Evolutionary conservation across 2,329 filamentous ascomycete genomes (phyloP).

Genomic region (Alternaria tenuissima): DNA sequence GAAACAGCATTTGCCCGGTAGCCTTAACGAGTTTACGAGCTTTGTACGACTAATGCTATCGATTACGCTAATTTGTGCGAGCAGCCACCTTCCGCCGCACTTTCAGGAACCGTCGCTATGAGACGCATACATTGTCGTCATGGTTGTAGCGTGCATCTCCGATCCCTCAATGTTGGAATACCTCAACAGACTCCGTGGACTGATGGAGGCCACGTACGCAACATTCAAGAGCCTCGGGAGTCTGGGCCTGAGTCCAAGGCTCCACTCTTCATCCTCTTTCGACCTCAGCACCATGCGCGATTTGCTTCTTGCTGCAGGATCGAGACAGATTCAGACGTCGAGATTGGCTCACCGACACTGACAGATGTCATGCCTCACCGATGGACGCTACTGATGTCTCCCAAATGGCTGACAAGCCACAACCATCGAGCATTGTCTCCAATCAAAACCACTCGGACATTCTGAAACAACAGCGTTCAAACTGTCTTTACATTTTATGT

Average conservation of each 20-base stretch:
- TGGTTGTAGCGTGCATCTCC: not conserved
- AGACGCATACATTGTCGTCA: not conserved
- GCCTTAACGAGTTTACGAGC: conserved; percentile 1
- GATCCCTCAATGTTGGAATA: not conserved
- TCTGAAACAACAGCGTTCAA: not conserved
- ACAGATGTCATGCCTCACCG: not conserved
- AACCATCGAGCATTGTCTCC: not conserved
- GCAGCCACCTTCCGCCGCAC: not conserved
- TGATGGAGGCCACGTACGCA: not conserved
- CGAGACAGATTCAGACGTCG: not conserved
- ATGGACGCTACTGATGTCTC: not conserved
- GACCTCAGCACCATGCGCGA: not conserved
- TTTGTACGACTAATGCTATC: conserved; percentile 4
- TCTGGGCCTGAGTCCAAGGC: conserved; percentile 1
- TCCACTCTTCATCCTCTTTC: conserved; percentile 2
- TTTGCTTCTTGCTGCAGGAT: conserved; percentile 3
- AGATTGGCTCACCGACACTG: conserved; percentile 3
- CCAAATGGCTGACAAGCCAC: not conserved
- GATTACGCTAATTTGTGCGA: conserved; percentile 2
- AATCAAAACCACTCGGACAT: not conserved
- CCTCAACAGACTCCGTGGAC: not conserved
- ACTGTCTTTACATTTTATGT: not conserved
- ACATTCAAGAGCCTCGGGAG: not conserved
- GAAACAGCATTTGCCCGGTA: conserved; percentile 7
- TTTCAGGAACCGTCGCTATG: not conserved